A percentile compares a stretch with the other conserved stretches of the same genome.
Evolutionary conservation across 2,329 filamentous ascomycete genomes (phyloP).

Genomic region (Cladosporium sp.): DNA sequence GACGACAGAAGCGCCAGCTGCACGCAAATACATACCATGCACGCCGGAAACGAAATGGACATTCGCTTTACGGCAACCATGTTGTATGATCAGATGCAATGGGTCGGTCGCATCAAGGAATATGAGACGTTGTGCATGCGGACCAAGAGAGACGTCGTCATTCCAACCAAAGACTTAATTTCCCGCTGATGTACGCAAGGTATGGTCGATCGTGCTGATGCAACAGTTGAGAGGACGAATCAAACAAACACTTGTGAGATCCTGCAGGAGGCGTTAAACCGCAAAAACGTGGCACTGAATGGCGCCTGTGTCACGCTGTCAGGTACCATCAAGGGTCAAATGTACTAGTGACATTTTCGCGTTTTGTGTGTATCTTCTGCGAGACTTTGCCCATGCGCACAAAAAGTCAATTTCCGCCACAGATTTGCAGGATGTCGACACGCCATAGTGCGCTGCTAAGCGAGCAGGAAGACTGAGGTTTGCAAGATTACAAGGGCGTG

Average conservation of each 20-base stretch:
- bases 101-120: background rate
- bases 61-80: conserved; percentile 3
- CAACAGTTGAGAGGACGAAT: background rate
- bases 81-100: background rate
- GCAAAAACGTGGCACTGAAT: background rate
- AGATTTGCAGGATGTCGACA: background rate
- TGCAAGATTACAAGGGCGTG: background rate
- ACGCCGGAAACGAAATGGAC: background rate
- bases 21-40: background rate
- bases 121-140: background rate
- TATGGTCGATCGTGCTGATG: background rate
- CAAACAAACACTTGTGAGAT: background rate
- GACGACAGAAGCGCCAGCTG: background rate
- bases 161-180: background rate
- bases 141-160: background rate
- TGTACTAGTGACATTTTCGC: background rate
- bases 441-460: no score
- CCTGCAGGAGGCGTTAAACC: background rate
- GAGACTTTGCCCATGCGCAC: background rate
- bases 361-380: background rate
- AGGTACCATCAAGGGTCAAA: background rate
- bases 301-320: background rate
- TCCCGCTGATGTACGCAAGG: background rate
- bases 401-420: background rate
- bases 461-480: background rate